These are phyloP conservation scores for Agrostemma githago DNA, from an alignment of 148 eudicot genomes.

Conservation along the genomic window DNA sequence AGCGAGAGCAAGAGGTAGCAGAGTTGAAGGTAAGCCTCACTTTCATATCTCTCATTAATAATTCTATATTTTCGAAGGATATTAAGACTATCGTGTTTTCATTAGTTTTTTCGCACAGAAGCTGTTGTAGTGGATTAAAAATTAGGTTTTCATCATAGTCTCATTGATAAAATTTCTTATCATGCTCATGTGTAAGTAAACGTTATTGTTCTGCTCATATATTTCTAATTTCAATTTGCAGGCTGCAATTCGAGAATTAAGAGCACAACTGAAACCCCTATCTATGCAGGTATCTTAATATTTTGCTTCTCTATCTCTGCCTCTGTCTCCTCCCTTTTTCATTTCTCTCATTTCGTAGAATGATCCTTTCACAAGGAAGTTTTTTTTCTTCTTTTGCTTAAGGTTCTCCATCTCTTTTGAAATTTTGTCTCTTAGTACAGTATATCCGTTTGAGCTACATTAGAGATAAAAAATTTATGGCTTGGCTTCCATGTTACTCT, in stretches of 20 bases:
- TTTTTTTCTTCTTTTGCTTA: background rate
- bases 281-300: constrained; percentile 76
- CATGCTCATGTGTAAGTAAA: background rate
- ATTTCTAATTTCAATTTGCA: constrained; percentile 24
- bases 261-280: constrained; percentile 89
- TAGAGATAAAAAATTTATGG: background rate
- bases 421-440: background rate
- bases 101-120: background rate
- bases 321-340: background rate
- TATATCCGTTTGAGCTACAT: background rate
- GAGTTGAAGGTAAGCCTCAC: constrained; percentile 67
- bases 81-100: background rate
- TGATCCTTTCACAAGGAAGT: background rate
- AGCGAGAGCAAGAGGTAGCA: constrained; percentile 97
- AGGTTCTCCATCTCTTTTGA: background rate
- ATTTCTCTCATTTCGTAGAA: background rate
- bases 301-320: background rate
- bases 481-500: background rate
- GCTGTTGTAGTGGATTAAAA: background rate
- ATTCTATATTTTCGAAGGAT: background rate
- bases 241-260: constrained; percentile 92
- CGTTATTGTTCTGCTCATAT: constrained; percentile 2
- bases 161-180: background rate
- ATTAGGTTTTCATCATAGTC: background rate
- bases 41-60: background rate